These are phyloP conservation scores for Ganoderma boninense DNA, from an alignment of 1,284 basidiomycete genomes.

Conservation along the genomic window DNA sequence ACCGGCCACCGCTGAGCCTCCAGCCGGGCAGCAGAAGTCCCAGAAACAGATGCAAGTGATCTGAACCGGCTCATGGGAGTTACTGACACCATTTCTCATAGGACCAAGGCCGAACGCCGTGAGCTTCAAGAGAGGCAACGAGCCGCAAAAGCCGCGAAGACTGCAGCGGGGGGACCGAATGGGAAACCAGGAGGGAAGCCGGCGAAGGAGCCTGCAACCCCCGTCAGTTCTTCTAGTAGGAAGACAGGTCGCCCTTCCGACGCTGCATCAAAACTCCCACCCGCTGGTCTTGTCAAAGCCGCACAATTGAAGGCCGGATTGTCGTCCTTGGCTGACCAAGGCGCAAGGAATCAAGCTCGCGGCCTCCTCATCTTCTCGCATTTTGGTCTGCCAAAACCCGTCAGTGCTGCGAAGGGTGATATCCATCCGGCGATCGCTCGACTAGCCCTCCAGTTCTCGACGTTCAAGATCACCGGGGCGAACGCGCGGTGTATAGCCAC, in stretches of 20 bases:
- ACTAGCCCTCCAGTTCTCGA: constrained; percentile 83
- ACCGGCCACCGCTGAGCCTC: constrained; percentile 31
- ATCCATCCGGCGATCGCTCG: constrained; percentile 85
- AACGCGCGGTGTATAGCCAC: constrained; percentile 93
- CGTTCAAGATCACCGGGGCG: constrained; percentile 87
- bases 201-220: constrained; percentile 14
- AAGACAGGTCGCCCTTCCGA: constrained; percentile 31
- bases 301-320: constrained; percentile 34
- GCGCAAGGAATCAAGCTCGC: constrained; percentile 44
- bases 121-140: constrained; percentile 83
- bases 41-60: constrained; percentile 54
- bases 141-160: constrained; percentile 68
- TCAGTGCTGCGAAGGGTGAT: constrained; percentile 72
- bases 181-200: constrained; percentile 30
- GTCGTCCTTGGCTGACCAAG: constrained; percentile 24
- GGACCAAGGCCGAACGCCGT: constrained; percentile 81
- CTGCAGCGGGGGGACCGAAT: constrained; percentile 32
- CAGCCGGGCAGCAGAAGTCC: constrained; percentile 45
- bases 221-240: constrained; percentile 29
- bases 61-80: constrained; percentile 8
- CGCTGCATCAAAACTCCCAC: constrained; percentile 28
- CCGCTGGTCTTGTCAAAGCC: constrained; percentile 25
- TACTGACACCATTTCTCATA: constrained; percentile 46
- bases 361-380: constrained; percentile 84
- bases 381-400: constrained; percentile 77